Percentiles rank a stretch among this genome's conserved stretches.
These are phyloP conservation scores for Somion occarium DNA, from an alignment of 1,284 basidiomycete species.

Conservation along the genomic window DNA sequence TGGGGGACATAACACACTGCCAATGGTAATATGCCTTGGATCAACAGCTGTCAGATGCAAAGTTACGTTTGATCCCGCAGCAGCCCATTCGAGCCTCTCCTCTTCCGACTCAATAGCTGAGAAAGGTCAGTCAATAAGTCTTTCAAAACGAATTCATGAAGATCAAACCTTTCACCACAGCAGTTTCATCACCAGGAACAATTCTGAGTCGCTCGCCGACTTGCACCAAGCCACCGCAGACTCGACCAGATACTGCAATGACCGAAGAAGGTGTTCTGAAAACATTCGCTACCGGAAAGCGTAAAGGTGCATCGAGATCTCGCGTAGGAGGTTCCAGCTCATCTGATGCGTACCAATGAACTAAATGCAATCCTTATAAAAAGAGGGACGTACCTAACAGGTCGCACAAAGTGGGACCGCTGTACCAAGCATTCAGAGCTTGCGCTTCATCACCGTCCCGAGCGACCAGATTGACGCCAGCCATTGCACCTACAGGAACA, in stretches of 20 bases:
- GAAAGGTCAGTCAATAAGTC: constrained; percentile 7
- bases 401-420: constrained; percentile 81
- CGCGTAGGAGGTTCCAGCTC: constrained; percentile 77
- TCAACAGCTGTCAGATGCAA: constrained; percentile 85
- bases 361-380: constrained; percentile 1
- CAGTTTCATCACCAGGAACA: constrained; percentile 90
- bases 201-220: constrained; percentile 86
- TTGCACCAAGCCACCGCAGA: constrained; percentile 87
- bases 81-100: constrained; percentile 79
- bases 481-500: constrained; percentile 87
- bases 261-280: constrained; percentile 88
- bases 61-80: constrained; percentile 86
- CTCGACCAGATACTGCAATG: constrained; percentile 79
- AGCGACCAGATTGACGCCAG: constrained; percentile 80
- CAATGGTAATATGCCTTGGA: constrained; percentile 81
- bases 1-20: constrained; percentile 84
- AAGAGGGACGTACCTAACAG: constrained; percentile 57
- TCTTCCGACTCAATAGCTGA: constrained; percentile 87
- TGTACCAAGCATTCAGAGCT: constrained; percentile 73
- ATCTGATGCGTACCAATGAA: constrained; percentile 43
- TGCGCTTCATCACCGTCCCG: constrained; percentile 44
- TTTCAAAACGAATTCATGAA: neutral
- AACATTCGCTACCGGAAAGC: constrained; percentile 92
- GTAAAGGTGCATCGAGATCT: constrained; percentile 73
- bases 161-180: constrained; percentile 70